Evolutionary conservation across 148 eudicot species (phyloP).

Genomic region (Suaeda aralocaspica): DNA sequence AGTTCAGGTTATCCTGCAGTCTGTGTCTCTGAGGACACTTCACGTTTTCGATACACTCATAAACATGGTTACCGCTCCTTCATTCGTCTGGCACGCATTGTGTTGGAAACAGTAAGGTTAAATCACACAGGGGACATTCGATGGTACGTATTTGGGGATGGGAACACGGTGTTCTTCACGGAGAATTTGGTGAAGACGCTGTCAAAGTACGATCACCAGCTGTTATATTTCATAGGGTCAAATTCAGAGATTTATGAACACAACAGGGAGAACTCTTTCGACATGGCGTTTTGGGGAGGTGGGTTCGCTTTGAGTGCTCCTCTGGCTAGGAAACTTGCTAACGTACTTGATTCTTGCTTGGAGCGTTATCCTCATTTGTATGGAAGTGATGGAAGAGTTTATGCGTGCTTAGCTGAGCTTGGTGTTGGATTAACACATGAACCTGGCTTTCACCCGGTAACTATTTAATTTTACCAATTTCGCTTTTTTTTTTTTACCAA

Average conservation of each 20-base stretch:
- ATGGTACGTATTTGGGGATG: slow-evolving; percentile 91
- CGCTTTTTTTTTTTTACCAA: no score
- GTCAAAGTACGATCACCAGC: slow-evolving; percentile 62
- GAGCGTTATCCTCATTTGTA: slow-evolving; percentile 63
- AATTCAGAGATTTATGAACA: slow-evolving; percentile 58
- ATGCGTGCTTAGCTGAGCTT: slow-evolving; percentile 71
- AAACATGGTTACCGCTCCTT: slow-evolving; percentile 49
- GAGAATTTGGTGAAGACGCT: slow-evolving; percentile 58
- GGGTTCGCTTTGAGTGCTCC: slow-evolving; percentile 87
- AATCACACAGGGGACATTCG: slow-evolving; percentile 37
- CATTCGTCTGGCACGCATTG: slow-evolving; percentile 57
- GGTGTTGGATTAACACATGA: slow-evolving; percentile 62
- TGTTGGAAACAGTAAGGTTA: slow-evolving; percentile 53
- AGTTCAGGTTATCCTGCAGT: slow-evolving; percentile 39
- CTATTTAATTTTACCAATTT: no score
- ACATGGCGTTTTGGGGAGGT: slow-evolving; percentile 78
- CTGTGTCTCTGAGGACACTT: slow-evolving; percentile 50
- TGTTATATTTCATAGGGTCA: slow-evolving; percentile 64
- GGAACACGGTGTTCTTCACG: slow-evolving; percentile 66
- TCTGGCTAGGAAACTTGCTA: slow-evolving; percentile 55
- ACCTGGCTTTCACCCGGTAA: slow-evolving; percentile 95
- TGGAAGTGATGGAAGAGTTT: slow-evolving; percentile 68
- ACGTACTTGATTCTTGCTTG: slow-evolving; percentile 68
- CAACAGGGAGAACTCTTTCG: slow-evolving; percentile 43
- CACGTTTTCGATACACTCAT: slow-evolving; percentile 46